phyloP scores from a whole-genome alignment of 305 asterid genomes.

The Fraxinus sp. region DNA sequence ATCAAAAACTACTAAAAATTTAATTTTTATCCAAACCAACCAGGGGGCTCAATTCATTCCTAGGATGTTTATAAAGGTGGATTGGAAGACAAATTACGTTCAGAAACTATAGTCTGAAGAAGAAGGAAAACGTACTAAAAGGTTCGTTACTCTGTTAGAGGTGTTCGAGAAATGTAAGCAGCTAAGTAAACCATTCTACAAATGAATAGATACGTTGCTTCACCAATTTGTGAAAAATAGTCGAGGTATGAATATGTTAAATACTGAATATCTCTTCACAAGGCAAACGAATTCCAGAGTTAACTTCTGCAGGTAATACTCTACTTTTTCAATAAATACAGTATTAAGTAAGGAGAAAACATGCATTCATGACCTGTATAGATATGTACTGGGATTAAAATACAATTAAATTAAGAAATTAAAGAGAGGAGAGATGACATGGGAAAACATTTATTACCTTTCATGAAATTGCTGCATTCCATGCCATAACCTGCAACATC shows the following conservation, averaged over 20 bases:
- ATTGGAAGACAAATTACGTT: background rate
- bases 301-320: background rate
- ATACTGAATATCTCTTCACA: background rate
- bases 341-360: background rate
- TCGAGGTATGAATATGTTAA: background rate
- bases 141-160: background rate
- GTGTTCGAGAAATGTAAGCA: background rate
- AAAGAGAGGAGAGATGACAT: conserved; percentile 1
- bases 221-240: too few relatives aligned
- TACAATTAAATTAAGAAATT: background rate
- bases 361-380: background rate
- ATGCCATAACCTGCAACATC: conserved; percentile 85
- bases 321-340: background rate
- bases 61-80: background rate
- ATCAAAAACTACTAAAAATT: too few relatives aligned
- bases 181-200: background rate
- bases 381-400: background rate
- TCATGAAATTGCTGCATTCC: conserved; percentile 98
- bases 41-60: background rate
- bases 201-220: background rate
- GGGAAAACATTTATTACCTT: conserved; percentile 53
- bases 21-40: background rate
- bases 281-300: background rate
- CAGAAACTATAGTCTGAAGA: background rate
- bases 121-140: background rate